Base-by-base conservation (phyloP, 2,329 filamentous ascomycete species). In the Aspergillus glaucus region DNA sequence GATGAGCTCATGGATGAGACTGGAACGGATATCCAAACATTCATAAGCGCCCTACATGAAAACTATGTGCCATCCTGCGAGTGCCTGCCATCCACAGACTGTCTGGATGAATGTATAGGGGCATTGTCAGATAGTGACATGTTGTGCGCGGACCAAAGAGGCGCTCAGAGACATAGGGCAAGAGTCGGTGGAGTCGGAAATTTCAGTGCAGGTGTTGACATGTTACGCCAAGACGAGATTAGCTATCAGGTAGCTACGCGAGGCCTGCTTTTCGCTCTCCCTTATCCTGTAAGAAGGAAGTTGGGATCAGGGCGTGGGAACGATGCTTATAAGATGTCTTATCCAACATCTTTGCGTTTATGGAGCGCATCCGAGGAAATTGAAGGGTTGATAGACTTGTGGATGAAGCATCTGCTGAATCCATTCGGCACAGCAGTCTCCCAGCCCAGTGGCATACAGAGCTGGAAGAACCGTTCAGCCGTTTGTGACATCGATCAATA, bases 171-270 rank as follows among this genome's bases (percentile, higher is more conserved):
- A 26, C 60, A 55, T 30, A 55, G 62, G 14, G 80, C 82, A 19
- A 80, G 80, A 0, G 73, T 77, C 34, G 80, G 82, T 3, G 76
- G 85, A 65, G 75, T 78, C 0, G 80, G 79, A 17, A 81, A 83
- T 17, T 40, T 50, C 21, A 55, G 52, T 37, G 30, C 56, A 12
- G 56, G 61, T 3, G 48, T 64, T 46, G 92, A 96, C 52, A 78
- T 85, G 12, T 72, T 97, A 8, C 84, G 91, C 6, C 92, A 97
- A 67, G 90, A 96, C 54, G 93, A 98, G 63, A 91, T 98, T 64
- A 85, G 87, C 21, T 97, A 96, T 55, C 88, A 98, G 56, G 84
- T 92, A 15, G 90, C 90, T 4, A 88, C 95, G 0, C 82, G 91
- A 10, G 93, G 93, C 0, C 71, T 97, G 44, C 70, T 96, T 0